phyloP scores from a whole-genome alignment of 2,329 filamentous ascomycete genomes.

The Dryadomyces quercivorus region DNA sequence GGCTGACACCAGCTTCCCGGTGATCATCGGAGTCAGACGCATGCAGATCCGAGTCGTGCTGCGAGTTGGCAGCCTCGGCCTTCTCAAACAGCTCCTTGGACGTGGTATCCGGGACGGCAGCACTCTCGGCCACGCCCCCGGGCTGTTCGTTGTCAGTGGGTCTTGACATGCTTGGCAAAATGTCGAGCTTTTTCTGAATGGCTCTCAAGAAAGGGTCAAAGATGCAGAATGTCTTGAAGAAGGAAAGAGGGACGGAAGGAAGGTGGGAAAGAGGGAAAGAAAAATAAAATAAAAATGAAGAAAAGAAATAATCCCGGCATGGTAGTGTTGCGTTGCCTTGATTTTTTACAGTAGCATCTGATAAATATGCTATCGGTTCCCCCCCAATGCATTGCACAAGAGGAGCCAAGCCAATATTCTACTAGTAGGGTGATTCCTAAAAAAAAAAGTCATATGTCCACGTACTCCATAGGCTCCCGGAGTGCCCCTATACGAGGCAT shows the following conservation, averaged over 20 bases:
- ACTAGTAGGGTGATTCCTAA: background rate
- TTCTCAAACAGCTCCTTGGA: background rate
- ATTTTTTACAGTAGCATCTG: background rate
- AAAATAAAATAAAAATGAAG: background rate
- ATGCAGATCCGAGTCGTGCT: background rate
- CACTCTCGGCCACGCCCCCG: constrained; percentile 9
- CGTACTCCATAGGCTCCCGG: too few relatives aligned
- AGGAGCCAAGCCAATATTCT: background rate
- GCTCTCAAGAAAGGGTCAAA: background rate
- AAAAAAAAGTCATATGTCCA: background rate
- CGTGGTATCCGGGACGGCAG: background rate
- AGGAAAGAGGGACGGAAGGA: background rate
- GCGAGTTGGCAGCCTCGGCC: background rate
- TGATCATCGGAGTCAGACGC: constrained; percentile 16
- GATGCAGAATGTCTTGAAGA: background rate
- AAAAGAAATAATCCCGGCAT: background rate
- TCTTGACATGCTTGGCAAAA: constrained; percentile 1
- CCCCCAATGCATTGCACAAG: too few relatives aligned
- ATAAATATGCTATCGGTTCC: too few relatives aligned
- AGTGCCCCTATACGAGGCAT: too few relatives aligned
- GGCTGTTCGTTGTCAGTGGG: background rate
- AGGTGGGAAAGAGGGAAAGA: background rate
- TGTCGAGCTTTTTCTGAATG: background rate
- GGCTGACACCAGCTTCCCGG: constrained; percentile 18
- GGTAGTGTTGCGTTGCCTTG: background rate